phyloP scores from a whole-genome alignment of 176 grass and related monocot species.

The Coix lacrymajobi region DNA sequence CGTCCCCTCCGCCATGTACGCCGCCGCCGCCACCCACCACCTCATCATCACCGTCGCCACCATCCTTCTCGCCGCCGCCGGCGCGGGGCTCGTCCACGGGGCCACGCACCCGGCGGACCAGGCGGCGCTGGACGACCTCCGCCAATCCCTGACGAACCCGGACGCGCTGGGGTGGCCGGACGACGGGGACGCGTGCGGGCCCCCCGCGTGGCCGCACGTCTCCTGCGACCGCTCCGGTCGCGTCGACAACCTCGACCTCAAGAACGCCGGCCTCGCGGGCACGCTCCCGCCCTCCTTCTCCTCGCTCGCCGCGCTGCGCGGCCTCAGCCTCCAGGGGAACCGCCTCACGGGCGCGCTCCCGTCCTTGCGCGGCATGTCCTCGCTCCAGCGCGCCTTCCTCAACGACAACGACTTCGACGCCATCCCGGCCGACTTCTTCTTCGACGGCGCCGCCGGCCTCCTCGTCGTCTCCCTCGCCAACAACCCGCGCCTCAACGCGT shows the following conservation, averaged over 20 bases:
- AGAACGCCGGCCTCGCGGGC: conserved; percentile 40
- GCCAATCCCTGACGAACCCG: conserved; percentile 42
- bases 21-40: neutral
- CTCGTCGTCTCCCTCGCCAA: conserved; percentile 38
- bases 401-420: conserved; percentile 62
- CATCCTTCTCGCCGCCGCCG: neutral
- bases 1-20: neutral
- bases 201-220: conserved; percentile 51
- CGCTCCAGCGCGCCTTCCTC: conserved; percentile 53
- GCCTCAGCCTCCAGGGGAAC: conserved; percentile 76
- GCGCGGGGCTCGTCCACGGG: neutral
- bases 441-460: conserved; percentile 33
- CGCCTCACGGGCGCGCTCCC: conserved; percentile 50
- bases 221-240: conserved; percentile 54
- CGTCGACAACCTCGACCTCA: conserved; percentile 79
- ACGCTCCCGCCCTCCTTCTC: conserved; percentile 24
- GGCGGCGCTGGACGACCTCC: conserved; percentile 47
- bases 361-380: conserved; percentile 48
- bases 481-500: conserved; percentile 59
- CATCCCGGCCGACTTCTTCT: conserved; percentile 73
- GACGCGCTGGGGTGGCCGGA: conserved; percentile 48
- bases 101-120: conserved; percentile 50
- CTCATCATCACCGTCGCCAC: neutral
- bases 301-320: conserved; percentile 38
- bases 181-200: conserved; percentile 44